A percentile compares a stretch with the other conserved stretches of the same genome.
phyloP scores from a whole-genome alignment of 164 flowering plant species.

The Santalum album region DNA sequence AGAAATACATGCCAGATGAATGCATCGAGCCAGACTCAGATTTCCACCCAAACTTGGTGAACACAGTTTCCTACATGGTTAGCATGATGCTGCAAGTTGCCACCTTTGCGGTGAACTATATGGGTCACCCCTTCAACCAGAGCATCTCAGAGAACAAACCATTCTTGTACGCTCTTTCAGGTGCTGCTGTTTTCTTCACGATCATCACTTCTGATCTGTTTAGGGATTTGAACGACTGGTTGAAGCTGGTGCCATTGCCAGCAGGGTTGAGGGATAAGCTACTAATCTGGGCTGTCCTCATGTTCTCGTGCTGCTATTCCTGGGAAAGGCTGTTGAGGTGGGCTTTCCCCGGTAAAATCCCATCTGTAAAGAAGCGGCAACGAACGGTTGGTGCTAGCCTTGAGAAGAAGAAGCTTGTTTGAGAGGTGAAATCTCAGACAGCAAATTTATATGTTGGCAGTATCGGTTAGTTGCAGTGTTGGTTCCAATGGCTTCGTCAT shows the following conservation, averaged over 20 bases:
- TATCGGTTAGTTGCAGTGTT: no score
- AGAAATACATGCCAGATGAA: constrained; percentile 90
- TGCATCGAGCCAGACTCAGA: constrained; percentile 93
- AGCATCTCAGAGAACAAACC: constrained; percentile 85
- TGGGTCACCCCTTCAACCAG: constrained; percentile 98
- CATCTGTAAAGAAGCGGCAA: constrained; percentile 67
- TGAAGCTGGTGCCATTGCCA: constrained; percentile 82
- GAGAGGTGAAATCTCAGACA: background rate
- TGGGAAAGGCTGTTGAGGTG: constrained; percentile 91
- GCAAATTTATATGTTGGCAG: no score
- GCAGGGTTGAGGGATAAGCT: constrained; percentile 53
- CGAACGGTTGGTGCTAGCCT: constrained; percentile 26
- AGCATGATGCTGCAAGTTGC: constrained; percentile 96
- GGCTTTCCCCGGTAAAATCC: constrained; percentile 83
- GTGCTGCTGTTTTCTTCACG: constrained; percentile 67
- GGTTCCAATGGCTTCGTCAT: no score
- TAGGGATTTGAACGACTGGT: constrained; percentile 72
- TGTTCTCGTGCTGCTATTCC: constrained; percentile 55
- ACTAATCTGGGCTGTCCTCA: constrained; percentile 60
- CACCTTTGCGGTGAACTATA: constrained; percentile 95
- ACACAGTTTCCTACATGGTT: constrained; percentile 98
- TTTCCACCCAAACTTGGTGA: constrained; percentile 88
- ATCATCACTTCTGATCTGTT: constrained; percentile 75
- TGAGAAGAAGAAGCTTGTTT: constrained; percentile 41
- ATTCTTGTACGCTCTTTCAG: constrained; percentile 61